Evolutionary conservation across 345 rosid genomes (phyloP).

Genomic region (Pistacia atlantica): DNA sequence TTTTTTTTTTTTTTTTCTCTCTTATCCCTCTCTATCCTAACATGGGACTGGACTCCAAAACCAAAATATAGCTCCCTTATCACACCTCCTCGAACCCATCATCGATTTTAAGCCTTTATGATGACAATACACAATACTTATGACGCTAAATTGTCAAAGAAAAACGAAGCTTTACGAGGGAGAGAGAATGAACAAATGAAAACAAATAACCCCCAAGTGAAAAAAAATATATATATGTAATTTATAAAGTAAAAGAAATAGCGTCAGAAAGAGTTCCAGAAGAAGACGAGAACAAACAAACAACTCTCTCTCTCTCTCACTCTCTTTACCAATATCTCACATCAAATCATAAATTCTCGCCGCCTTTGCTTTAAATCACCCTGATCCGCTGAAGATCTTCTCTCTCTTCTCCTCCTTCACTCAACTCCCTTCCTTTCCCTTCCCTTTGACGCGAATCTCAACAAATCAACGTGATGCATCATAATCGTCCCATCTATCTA

Average conservation of each 20-base stretch:
- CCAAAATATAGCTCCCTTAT: conserved; percentile 16
- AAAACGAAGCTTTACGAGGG: neutral
- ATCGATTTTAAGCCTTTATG: conserved; percentile 25
- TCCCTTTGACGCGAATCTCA: conserved; percentile 50
- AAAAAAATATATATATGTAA: too few relatives aligned
- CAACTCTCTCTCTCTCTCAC: neutral
- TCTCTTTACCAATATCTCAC: neutral
- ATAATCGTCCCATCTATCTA: too few relatives aligned
- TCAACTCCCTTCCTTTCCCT: too few relatives aligned
- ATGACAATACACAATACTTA: conserved; percentile 11
- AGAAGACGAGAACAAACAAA: neutral
- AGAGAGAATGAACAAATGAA: neutral
- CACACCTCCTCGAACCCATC: conserved; percentile 39
- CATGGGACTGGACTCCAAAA: too few relatives aligned
- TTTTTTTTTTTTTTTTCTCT: too few relatives aligned
- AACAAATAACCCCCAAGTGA: neutral
- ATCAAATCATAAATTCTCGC: conserved; percentile 57
- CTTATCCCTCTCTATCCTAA: neutral
- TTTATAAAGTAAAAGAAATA: neutral
- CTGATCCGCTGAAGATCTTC: conserved; percentile 44
- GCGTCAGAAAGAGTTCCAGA: neutral
- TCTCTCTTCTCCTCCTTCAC: conserved; percentile 23
- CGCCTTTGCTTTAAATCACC: conserved; percentile 75
- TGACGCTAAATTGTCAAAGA: conserved; percentile 26
- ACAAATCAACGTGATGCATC: conserved; percentile 24